A percentile compares a stretch with the other conserved stretches of the same genome.
These are phyloP conservation scores for Elaeis guineensis DNA, from an alignment of 176 grass and related monocot species.

Conservation along the genomic window DNA sequence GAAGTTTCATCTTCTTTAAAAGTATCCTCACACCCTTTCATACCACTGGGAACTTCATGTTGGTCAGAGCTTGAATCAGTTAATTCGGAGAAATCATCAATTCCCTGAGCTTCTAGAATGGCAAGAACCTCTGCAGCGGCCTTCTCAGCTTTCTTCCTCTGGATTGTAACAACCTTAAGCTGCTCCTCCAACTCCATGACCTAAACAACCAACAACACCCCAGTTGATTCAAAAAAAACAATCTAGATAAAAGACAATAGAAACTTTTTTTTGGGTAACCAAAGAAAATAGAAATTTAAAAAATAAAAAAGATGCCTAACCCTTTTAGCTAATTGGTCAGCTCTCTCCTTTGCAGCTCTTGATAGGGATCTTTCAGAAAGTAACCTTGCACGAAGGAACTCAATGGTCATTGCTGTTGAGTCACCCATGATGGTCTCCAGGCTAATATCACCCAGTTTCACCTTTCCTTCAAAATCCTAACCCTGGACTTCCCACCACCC, in stretches of 20 bases:
- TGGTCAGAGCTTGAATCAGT: slow-evolving; percentile 43
- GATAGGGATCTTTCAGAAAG: slow-evolving; percentile 92
- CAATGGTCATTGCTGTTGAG: slow-evolving; percentile 76
- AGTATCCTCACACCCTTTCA: slow-evolving; percentile 15
- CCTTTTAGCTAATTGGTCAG: slow-evolving; percentile 71
- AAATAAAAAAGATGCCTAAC: slow-evolving; percentile 18
- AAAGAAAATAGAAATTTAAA: background rate
- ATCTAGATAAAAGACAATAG: background rate
- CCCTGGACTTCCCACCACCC: too few relatives aligned
- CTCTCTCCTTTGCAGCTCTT: slow-evolving; percentile 70
- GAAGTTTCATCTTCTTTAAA: slow-evolving; percentile 3
- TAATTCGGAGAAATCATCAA: slow-evolving; percentile 44
- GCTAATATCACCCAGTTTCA: too few relatives aligned
- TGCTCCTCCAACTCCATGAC: slow-evolving; percentile 88
- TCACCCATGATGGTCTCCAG: slow-evolving; percentile 41
- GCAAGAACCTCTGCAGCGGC: slow-evolving; percentile 51
- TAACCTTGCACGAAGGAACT: slow-evolving; percentile 88
- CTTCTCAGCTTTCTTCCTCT: slow-evolving; percentile 67
- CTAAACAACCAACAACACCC: slow-evolving; percentile 16
- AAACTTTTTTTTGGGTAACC: background rate
- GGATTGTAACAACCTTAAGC: slow-evolving; percentile 52
- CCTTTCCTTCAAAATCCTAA: too few relatives aligned
- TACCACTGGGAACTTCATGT: slow-evolving; percentile 14
- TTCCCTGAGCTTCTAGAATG: slow-evolving; percentile 53
- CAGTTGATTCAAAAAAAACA: background rate